phyloP scores from a whole-genome alignment of 148 eudicot genomes.

The Vaccinium myrtillus region DNA sequence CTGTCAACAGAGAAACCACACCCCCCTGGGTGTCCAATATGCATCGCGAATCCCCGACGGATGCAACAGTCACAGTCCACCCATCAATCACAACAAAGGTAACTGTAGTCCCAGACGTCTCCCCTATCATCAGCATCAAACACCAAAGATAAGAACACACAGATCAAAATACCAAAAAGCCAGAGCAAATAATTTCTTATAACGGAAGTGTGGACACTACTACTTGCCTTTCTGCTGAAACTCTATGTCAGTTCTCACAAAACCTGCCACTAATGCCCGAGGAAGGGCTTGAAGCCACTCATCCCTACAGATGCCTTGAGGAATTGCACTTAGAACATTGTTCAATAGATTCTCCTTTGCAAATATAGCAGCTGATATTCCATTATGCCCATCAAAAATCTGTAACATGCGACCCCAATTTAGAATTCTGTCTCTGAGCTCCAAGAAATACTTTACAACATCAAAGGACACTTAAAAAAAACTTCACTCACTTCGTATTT shows the following conservation, averaged over 20 bases:
- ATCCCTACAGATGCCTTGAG: constrained; percentile 67
- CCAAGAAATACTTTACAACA: background rate
- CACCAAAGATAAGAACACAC: constrained; percentile 5
- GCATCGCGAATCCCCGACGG: constrained; percentile 99
- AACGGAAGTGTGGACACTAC: constrained; percentile 6
- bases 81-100: constrained; percentile 98
- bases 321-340: constrained; percentile 83
- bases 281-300: constrained; percentile 98
- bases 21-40: constrained; percentile 93
- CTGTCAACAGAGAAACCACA: constrained; percentile 82
- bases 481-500: background rate
- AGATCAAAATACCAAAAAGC: background rate
- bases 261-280: constrained; percentile 90
- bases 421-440: constrained; percentile 12
- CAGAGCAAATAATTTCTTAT: background rate
- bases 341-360: constrained; percentile 76
- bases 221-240: constrained; percentile 85
- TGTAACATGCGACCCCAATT: constrained; percentile 25
- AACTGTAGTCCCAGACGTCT: constrained; percentile 94
- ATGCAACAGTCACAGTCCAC: constrained; percentile 98
- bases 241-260: constrained; percentile 96
- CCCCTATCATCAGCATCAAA: constrained; percentile 49
- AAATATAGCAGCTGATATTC: constrained; percentile 94
- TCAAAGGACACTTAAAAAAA: background rate
- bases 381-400: constrained; percentile 99